Conservation (phyloP, 2,329 filamentous ascomycete species). For the Ophiostoma tasmaniense region DNA sequence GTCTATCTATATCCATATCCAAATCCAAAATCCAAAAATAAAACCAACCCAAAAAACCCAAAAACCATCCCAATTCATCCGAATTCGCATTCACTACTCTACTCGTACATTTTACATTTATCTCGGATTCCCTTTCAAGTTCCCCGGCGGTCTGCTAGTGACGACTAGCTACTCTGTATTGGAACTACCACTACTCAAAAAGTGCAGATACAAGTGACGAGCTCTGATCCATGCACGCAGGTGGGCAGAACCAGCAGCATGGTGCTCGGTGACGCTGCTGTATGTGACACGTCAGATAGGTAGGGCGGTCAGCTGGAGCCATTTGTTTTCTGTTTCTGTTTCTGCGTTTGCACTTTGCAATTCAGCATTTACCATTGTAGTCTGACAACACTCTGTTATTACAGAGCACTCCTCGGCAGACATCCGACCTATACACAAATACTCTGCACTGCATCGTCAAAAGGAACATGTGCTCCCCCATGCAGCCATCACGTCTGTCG, state of each 20-base stretch:
- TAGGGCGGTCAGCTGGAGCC: not conserved
- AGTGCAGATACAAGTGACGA: not conserved
- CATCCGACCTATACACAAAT: not conserved
- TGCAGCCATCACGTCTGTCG: not conserved
- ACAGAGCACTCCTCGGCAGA: too few species aligned
- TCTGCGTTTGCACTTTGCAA: too few species aligned
- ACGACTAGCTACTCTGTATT: not conserved
- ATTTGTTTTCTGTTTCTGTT: too few species aligned
- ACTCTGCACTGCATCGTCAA: not conserved
- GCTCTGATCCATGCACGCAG: not conserved
- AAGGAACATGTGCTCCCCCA: not conserved
- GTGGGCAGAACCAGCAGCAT: constrained; percentile 11
- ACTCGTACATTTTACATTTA: not conserved
- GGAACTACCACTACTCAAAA: too few species aligned
- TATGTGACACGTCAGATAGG: constrained; percentile 13
- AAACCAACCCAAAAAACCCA: not conserved
- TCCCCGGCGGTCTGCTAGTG: constrained; percentile 6
- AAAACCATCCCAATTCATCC: too few species aligned
- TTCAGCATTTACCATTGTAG: too few species aligned
- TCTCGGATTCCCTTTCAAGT: not conserved
- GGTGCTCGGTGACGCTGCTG: constrained; percentile 12
- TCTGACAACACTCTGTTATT: too few species aligned
- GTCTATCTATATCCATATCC: too few species aligned
- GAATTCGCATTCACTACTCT: too few species aligned
- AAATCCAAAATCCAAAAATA: too few species aligned